These are phyloP conservation scores for Calcarisporium arbuscula DNA, from an alignment of 2,329 filamentous ascomycete species.

Conservation along the genomic window DNA sequence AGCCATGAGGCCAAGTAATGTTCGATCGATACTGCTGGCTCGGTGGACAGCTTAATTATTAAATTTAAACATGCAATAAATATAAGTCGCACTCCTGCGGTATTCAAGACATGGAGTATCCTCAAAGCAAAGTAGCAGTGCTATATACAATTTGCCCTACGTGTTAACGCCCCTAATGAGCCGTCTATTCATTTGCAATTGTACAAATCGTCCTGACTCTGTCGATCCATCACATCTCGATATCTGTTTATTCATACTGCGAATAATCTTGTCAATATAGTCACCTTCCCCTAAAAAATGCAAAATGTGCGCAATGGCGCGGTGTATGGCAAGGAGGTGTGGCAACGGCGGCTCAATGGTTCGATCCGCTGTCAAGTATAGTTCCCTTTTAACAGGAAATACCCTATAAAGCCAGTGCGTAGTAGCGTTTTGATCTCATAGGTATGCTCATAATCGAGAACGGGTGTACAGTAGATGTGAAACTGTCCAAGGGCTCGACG, in stretches of 20 bases:
- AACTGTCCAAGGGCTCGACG: conserved; percentile 16
- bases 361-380: conserved; percentile 17
- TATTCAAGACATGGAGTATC: too few species aligned
- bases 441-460: conserved; percentile 19
- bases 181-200: not conserved
- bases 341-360: conserved; percentile 24
- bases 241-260: not conserved
- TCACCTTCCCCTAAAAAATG: conserved; percentile 22
- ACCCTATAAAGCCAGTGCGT: not conserved
- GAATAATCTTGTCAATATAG: conserved; percentile 20
- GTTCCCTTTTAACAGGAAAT: conserved; percentile 22
- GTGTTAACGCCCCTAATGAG: too few species aligned
- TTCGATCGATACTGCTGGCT: too few species aligned
- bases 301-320: conserved; percentile 26
- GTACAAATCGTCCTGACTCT: not conserved
- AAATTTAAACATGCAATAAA: too few species aligned
- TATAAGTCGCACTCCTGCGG: too few species aligned
- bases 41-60: too few species aligned
- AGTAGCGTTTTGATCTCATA: conserved; percentile 16
- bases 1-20: too few species aligned
- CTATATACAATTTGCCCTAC: too few species aligned
- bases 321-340: conserved; percentile 25
- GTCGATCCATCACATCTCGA: not conserved
- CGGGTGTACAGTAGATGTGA: conserved; percentile 14
- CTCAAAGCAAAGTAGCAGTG: too few species aligned